A percentile compares a stretch with the other conserved stretches of the same genome.
Evolutionary conservation across 2,329 filamentous ascomycete species (phyloP).

Genomic region (Periconia digitata): DNA sequence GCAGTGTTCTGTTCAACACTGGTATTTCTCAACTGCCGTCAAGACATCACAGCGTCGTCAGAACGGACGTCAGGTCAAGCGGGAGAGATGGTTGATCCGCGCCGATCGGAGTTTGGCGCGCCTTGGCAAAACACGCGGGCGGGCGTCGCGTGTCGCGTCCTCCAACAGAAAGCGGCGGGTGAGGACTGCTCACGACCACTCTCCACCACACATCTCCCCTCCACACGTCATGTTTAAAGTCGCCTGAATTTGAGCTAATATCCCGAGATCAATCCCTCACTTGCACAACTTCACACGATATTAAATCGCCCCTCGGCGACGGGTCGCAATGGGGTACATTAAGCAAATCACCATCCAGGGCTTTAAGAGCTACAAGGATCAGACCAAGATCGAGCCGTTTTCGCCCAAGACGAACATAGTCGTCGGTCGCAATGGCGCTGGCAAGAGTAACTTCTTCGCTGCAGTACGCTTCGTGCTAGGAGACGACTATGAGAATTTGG

Average conservation of each 20-base stretch:
- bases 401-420: constrained; percentile 98
- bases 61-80: too few relatives aligned
- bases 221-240: too few relatives aligned
- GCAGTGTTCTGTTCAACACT: too few relatives aligned
- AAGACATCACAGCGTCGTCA: too few relatives aligned
- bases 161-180: too few relatives aligned
- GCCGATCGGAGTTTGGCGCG: background rate
- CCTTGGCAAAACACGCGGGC: background rate
- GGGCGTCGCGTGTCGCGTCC: background rate
- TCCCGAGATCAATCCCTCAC: too few relatives aligned
- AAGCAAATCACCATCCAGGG: constrained; percentile 99
- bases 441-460: constrained; percentile 99
- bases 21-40: too few relatives aligned
- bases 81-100: too few relatives aligned
- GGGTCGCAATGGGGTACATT: constrained; percentile 65
- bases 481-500: constrained; percentile 96
- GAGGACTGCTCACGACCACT: too few relatives aligned
- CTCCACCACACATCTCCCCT: too few relatives aligned
- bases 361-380: constrained; percentile 99
- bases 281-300: background rate
- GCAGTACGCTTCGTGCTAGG: constrained; percentile 97
- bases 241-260: too few relatives aligned
- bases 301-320: background rate
- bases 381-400: constrained; percentile 97
- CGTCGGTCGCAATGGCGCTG: constrained; percentile 97